These are phyloP conservation scores for Neckera pumila DNA, from an alignment of 225 moss, liverwort and hornwort species.

Conservation along the genomic window DNA sequence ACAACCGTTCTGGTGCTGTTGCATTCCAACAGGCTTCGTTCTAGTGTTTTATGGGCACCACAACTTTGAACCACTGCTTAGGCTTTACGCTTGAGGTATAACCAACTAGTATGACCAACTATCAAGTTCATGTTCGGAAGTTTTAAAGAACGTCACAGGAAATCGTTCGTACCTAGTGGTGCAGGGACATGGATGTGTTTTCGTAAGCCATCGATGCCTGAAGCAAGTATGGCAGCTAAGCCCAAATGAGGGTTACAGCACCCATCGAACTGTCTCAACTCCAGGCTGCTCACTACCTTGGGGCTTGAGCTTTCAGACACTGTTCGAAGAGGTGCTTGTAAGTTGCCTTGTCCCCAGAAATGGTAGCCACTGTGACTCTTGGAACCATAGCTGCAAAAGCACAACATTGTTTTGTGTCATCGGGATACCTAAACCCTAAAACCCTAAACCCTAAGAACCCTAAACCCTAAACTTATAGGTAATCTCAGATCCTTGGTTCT, in stretches of 20 bases:
- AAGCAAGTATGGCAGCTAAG: conserved; percentile 61
- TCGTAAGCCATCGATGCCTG: conserved; percentile 78
- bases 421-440: not conserved
- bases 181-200: conserved; percentile 46
- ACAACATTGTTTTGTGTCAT: not conserved
- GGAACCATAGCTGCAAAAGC: conserved; percentile 39
- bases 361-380: conserved; percentile 33
- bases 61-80: not conserved
- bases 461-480: not conserved
- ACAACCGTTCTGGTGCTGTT: not conserved
- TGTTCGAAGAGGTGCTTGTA: conserved; percentile 60
- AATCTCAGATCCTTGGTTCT: not conserved
- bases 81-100: not conserved
- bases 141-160: not conserved
- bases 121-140: not conserved
- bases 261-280: conserved; percentile 75
- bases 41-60: not conserved
- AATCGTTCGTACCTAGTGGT: conserved; percentile 37
- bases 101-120: not conserved
- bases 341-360: conserved; percentile 70
- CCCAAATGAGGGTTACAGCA: conserved; percentile 79
- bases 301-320: not conserved
- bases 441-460: not conserved
- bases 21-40: not conserved
- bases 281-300: conserved; percentile 53